Evolutionary conservation across 2,329 filamentous ascomycete genomes (phyloP).

Genomic region (Cladosporium sp.): DNA sequence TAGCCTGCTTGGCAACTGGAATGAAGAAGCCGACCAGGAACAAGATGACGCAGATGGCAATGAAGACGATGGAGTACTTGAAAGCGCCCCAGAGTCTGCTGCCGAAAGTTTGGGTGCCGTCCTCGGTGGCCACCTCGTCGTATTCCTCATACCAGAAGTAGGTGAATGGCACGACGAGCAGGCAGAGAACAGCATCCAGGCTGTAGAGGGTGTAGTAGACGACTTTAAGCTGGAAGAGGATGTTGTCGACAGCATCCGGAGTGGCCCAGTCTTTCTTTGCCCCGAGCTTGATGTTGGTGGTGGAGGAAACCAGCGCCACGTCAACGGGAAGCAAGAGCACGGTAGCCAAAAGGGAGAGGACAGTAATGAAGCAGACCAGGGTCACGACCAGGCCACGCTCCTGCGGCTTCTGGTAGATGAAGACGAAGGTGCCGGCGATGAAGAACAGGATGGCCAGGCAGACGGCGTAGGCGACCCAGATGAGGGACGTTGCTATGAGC

Average conservation of each 20-base stretch:
- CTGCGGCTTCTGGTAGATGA: constrained; percentile 84
- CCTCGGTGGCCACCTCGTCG: constrained; percentile 82
- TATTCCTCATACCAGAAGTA: constrained; percentile 99
- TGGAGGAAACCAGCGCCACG: constrained; percentile 90
- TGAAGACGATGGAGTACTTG: constrained; percentile 87
- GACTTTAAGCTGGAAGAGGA: constrained; percentile 76
- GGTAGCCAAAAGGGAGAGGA: constrained; percentile 85
- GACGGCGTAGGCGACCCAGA: constrained; percentile 91
- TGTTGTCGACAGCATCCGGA: constrained; percentile 72
- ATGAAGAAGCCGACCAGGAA: constrained; percentile 95
- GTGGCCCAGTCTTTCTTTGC: constrained; percentile 95
- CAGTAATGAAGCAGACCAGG: constrained; percentile 79
- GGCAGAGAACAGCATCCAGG: constrained; percentile 83
- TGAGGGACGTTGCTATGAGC: constrained; percentile 82
- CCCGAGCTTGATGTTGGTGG: constrained; percentile 71
- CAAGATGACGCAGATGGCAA: constrained; percentile 75
- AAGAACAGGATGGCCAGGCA: constrained; percentile 75
- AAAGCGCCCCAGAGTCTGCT: constrained; percentile 77
- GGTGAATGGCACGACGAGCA: constrained; percentile 87
- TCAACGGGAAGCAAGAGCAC: constrained; percentile 92
- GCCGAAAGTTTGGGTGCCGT: constrained; percentile 69
- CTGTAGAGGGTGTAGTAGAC: constrained; percentile 94
- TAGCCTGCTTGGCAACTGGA: constrained; percentile 69
- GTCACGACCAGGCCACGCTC: constrained; percentile 83
- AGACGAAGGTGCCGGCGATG: constrained; percentile 81